Evolutionary conservation across 2,329 filamentous ascomycete species (phyloP), one percentile per base, ranked within the genome.

Genomic region (Ceratocystis lukuohia): DNA sequence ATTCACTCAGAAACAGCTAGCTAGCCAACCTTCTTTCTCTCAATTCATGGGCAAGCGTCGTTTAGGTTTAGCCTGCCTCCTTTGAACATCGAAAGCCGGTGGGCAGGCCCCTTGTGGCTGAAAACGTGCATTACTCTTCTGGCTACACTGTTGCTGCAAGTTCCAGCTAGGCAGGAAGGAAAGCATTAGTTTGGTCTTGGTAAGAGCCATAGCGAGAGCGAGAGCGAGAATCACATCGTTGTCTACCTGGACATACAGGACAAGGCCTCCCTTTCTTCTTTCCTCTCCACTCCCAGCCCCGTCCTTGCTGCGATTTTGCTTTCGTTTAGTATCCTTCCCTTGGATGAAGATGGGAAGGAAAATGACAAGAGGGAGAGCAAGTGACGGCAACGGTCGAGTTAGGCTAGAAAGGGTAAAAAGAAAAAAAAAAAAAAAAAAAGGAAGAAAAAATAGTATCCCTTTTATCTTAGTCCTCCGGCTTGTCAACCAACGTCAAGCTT

Each of bases 1-100:
- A 65, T 45, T 61, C 33, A 25, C 44, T 15, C 61, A 33, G 56
- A 59, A 57, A 65, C 33, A 28, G 48, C 53, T 65, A 53, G 45
- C 56, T 61, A 44, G 25, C 20, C 33, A 44, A 30, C n/a, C 20
- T 41, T 50, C 28, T 65, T 22, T 44, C 33, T 41, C 64, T 65
- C 28, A 44, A 44, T 61, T 62, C 15, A n/a, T 59, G 17, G 45
- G 46, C 22, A 45, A 5, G 33, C 33, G 59, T 65, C 64, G 10
- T 59, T 61, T 65, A 59, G 44, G 57, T 45, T 61, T 62, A 20
- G 20, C 61, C 33, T 15, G 37, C 33, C 45, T 30, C 45, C 37
- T 28, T 22, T 25, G 37, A 12, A 28, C 56, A 37, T 59, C 28
- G 33, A 37, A 59, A 37, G 56, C 56, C 56, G 25, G 56, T n/a